Conservation (phyloP, 169 alveolate species). For the Condylostoma magnum region DNA sequence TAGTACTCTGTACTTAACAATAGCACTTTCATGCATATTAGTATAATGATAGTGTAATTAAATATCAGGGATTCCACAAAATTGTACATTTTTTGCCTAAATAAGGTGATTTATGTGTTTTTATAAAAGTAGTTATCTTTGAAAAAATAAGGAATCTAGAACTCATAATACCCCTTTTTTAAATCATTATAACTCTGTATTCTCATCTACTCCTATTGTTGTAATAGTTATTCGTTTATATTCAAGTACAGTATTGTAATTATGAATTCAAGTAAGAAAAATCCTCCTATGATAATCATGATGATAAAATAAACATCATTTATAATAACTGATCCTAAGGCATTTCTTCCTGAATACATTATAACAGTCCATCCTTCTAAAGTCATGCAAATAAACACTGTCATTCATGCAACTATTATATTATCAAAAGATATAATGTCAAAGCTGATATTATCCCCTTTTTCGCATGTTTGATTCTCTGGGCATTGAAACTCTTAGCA, state of each 20-base stretch:
- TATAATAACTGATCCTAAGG: constrained; percentile 10
- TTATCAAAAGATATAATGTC: constrained; percentile 47
- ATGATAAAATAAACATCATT: constrained; percentile 35
- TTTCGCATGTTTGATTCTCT: neutral
- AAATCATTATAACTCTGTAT: no score
- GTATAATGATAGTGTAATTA: no score
- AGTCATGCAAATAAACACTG: constrained; percentile 50
- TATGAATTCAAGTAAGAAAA: constrained; percentile 45
- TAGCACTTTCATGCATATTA: neutral
- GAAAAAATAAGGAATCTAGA: no score
- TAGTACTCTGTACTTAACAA: constrained; percentile 7
- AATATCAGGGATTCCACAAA: no score
- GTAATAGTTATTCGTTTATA: no score
- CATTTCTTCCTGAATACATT: constrained; percentile 48
- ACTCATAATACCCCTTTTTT: no score
- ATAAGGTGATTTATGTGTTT: no score
- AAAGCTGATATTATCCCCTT: constrained; percentile 15
- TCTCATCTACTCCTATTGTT: no score
- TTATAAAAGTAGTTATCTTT: no score
- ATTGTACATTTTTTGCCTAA: no score
- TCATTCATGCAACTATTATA: constrained; percentile 29
- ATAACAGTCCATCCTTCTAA: constrained; percentile 65
- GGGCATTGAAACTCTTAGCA: constrained; percentile 4
- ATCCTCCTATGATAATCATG: constrained; percentile 47
- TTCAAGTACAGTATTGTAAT: constrained; percentile 47